Percentiles rank a stretch among this genome's conserved stretches.
Evolutionary conservation across 1,284 basidiomycete species (phyloP).

Genomic region (Pisolithus thermaeus): DNA sequence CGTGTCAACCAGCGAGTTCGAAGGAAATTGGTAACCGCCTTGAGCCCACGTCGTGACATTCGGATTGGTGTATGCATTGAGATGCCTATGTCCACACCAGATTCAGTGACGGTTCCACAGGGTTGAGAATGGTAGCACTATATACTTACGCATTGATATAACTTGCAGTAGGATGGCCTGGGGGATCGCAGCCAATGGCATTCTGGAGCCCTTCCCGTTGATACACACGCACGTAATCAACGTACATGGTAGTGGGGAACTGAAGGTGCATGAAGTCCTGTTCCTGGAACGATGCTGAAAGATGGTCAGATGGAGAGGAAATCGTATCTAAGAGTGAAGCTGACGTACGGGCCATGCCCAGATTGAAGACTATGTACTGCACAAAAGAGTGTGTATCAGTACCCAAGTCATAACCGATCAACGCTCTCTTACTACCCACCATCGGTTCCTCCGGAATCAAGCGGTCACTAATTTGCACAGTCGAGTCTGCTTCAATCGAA

Average conservation of each 20-base stretch:
- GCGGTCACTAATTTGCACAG: slow-evolving; percentile 49
- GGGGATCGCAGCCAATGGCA: slow-evolving; percentile 59
- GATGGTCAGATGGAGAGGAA: slow-evolving; percentile 4
- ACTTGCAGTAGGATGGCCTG: slow-evolving; percentile 51
- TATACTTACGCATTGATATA: slow-evolving; percentile 50
- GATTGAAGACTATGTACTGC: slow-evolving; percentile 70
- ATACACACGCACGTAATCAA: slow-evolving; percentile 78
- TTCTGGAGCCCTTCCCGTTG: slow-evolving; percentile 56
- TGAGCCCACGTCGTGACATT: slow-evolving; percentile 72
- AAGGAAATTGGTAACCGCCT: slow-evolving; percentile 64
- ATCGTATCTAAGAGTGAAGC: not conserved
- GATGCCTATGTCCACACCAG: slow-evolving; percentile 42
- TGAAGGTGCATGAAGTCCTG: slow-evolving; percentile 60
- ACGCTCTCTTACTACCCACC: slow-evolving; percentile 34
- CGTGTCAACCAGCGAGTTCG: slow-evolving; percentile 60
- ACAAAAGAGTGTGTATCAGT: slow-evolving; percentile 5
- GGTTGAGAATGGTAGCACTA: not conserved
- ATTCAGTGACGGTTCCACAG: not conserved
- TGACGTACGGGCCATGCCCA: slow-evolving; percentile 59
- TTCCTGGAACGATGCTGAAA: slow-evolving; percentile 53
- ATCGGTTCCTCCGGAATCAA: slow-evolving; percentile 70
- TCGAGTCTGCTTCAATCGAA: slow-evolving; percentile 55
- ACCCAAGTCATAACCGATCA: not conserved
- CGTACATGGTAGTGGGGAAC: slow-evolving; percentile 67
- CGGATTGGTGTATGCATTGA: slow-evolving; percentile 60